phyloP scores from a whole-genome alignment of 1,284 basidiomycete genomes.

The Irpex lacteus region DNA sequence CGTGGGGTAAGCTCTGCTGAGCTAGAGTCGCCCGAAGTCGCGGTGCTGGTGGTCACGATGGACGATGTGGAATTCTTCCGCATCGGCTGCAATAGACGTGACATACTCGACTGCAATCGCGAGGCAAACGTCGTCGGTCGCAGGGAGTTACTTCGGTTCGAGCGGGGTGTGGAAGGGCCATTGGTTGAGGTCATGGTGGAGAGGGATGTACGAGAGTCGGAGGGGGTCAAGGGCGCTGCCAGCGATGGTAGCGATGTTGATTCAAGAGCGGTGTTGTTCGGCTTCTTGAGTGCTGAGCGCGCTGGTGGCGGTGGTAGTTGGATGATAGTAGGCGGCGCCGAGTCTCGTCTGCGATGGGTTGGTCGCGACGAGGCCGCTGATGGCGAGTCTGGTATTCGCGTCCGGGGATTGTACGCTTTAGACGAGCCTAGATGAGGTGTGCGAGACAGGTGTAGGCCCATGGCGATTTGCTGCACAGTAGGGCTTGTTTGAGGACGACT shows the following conservation, averaged over 20 bases:
- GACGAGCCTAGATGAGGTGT: slow-evolving; percentile 60
- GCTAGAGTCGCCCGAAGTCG: slow-evolving; percentile 23
- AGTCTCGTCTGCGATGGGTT: slow-evolving; percentile 23
- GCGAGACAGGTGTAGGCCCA: slow-evolving; percentile 71
- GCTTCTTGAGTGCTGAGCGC: slow-evolving; percentile 64
- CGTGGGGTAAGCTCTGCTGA: slow-evolving; percentile 24
- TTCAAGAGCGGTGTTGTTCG: slow-evolving; percentile 22
- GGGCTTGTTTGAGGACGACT: slow-evolving; percentile 47
- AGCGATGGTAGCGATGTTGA: slow-evolving; percentile 11
- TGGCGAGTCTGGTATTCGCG: slow-evolving; percentile 11
- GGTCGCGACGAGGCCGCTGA: slow-evolving; percentile 16
- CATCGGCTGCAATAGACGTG: slow-evolving; percentile 40
- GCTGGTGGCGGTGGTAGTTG: slow-evolving; percentile 49
- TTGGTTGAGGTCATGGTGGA: slow-evolving; percentile 44
- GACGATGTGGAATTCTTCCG: slow-evolving; percentile 20
- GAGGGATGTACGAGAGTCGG: slow-evolving; percentile 41
- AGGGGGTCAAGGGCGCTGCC: slow-evolving; percentile 33
- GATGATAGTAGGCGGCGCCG: slow-evolving; percentile 24
- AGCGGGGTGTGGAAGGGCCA: slow-evolving; percentile 34
- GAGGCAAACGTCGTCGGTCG: slow-evolving; percentile 20
- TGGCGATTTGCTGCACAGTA: slow-evolving; percentile 69
- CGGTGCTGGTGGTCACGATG: slow-evolving; percentile 13
- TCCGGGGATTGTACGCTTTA: slow-evolving; percentile 11
- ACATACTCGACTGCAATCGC: slow-evolving; percentile 41
- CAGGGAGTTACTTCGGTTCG: slow-evolving; percentile 34